Evolutionary conservation across 345 rosid species (phyloP).

Genomic region (Salix exigua): DNA sequence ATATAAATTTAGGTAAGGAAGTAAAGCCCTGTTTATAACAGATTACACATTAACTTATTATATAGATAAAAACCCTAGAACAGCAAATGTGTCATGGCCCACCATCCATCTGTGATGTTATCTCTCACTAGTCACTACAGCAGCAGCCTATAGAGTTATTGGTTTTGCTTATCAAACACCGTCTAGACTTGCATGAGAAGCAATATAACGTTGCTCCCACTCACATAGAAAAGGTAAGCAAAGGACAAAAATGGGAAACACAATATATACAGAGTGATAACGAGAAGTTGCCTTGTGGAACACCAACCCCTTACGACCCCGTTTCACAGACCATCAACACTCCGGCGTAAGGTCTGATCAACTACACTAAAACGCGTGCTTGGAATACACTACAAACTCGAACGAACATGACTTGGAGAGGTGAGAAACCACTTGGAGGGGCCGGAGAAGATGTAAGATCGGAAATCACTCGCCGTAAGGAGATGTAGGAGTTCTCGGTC

Average conservation of each 20-base stretch:
- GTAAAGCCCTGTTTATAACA: too few species aligned
- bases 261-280: background rate
- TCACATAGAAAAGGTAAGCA: background rate
- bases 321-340: background rate
- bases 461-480: conserved; percentile 74
- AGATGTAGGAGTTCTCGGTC: conserved; percentile 73
- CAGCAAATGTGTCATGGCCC: background rate
- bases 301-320: background rate
- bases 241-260: background rate
- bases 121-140: too few species aligned
- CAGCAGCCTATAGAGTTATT: too few species aligned
- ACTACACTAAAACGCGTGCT: background rate
- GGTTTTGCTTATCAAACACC: too few species aligned
- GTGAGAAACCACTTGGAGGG: background rate
- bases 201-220: background rate
- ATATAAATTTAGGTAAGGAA: too few species aligned
- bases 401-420: too few species aligned
- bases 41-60: too few species aligned
- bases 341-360: background rate
- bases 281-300: background rate
- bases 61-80: too few species aligned
- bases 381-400: background rate
- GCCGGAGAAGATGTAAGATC: background rate
- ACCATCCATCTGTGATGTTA: background rate
- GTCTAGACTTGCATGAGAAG: background rate